Evolutionary conservation across 2,329 filamentous ascomycete species (phyloP), one percentile per base, ranked within the genome.

Genomic region (Dryadomyces quercivorus): DNA sequence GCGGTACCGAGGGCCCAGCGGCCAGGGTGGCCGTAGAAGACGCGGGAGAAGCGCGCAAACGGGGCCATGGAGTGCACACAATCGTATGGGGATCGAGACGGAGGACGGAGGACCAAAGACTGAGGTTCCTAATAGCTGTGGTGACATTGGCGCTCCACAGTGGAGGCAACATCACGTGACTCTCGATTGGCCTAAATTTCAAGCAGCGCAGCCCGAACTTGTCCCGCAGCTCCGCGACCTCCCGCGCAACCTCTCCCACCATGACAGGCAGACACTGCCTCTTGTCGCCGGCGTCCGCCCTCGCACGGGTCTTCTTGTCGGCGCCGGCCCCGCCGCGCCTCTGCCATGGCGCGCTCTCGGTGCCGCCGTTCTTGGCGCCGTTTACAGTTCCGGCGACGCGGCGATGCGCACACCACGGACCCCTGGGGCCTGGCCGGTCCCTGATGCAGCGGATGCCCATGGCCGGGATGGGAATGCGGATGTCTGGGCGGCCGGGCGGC

Each of bases 201-300:
- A 49, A 31, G 26, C 26, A 22, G 16, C 10, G 42, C 21, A 31
- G 6, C 13, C 22, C 13, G 10, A 38, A 34, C 18, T 21, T 49
- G 8, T n/a, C 31, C 22, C n/a, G 8, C 31, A 15, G 31, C 7
- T 31, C 36, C 20, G 9, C 47, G 31, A 36, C n/a, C 20, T 18
- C 10, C 10, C 47, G 47, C 21, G n/a, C 40, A 16, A 15, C 50
- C 16, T 13, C 31, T 20, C 1, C 22, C 40, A 54, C n/a, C 21
- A 76, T 76, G 72, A 69, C 61, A 55, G 57, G 62, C 53, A 56
- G 66, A 22, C 56, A 60, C 54, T 75, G 71, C 57, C 59, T 74
- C 45, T 71, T 70, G 63, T 72, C 69, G 59, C 69, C 73, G 52
- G 69, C 70, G n/a, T 61, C 66, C 40, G 73, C 74, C 57, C 70